Base-by-base conservation (phyloP, 768 basidiomycete genomes). In the Candolleomyces efflorescens region DNA sequence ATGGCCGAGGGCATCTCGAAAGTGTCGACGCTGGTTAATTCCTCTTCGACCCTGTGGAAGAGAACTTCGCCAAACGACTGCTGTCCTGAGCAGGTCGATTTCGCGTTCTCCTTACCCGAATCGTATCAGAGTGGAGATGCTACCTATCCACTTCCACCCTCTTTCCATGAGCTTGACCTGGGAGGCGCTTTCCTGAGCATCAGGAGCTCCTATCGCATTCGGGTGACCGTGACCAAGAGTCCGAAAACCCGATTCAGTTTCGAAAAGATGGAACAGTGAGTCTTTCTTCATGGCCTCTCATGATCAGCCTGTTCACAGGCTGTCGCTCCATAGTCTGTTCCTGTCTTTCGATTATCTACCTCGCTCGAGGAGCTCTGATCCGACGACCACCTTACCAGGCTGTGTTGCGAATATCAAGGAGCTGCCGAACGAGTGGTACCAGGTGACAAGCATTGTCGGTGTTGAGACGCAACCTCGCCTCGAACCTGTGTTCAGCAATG, bases 351-450 rank as follows among this genome's bases (percentile, higher is more conserved):
- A 68, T 5, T 87, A 87, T 60, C 61, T 60, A 41, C 86, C 85
- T 6, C 78, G 79, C 38, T 76, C 77, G 52, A 78, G 83, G 18
- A 78, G 87, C 0, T 73, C 75, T 53, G 73, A 79, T 12, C 82
- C 86, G 3, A 80, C 85, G 27, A 64, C 82, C 11, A 65, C 74
- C 0, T 70, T 70, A 10, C 69, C 77, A 0, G 69, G 76, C 20
- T 84, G 87, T 63, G 74, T 85, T 55, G 78, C 80, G 0, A 78
- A 79, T 3, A 67, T 89, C 58, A 88, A 88, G 66, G 70, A 75
- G 0, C 71, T 77, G 5, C 86, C 87, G 5, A 87, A 87, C 64
- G 87, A 89, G 63, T 89, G 85, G 84, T 74, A 69, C 64, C 86
- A 79, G 65, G 75, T 63, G 3, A 70, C 73, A 12, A 73, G 76